A percentile compares a stretch with the other conserved stretches of the same genome.
Evolutionary conservation across 2,329 filamentous ascomycete genomes (phyloP).

Genomic region (Hymenotorrendiella dingleyae): DNA sequence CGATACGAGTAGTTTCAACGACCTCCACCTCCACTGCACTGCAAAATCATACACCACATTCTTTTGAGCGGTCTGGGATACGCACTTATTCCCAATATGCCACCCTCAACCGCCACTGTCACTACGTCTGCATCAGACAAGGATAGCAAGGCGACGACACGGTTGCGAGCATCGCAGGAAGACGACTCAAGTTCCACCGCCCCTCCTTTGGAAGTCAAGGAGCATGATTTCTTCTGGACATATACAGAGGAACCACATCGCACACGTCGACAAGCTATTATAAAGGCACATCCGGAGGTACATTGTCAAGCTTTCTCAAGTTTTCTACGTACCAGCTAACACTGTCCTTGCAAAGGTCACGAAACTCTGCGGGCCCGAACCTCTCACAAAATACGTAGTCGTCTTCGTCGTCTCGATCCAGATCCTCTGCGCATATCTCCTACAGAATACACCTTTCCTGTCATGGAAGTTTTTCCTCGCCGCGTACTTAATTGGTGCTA

Average conservation of each 20-base stretch:
- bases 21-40: not conserved
- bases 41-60: not conserved
- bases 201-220: constrained; percentile 23
- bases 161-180: constrained; percentile 10
- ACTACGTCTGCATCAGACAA: constrained; percentile 14
- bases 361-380: constrained; percentile 94
- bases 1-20: too few relatives aligned
- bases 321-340: not conserved
- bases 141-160: constrained; percentile 5
- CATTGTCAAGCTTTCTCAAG: constrained; percentile 6
- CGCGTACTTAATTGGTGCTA: constrained; percentile 88
- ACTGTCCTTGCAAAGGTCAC: constrained; percentile 60
- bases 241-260: constrained; percentile 98
- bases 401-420: constrained; percentile 78
- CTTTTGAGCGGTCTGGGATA: constrained; percentile 7
- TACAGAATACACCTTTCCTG: constrained; percentile 72
- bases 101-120: constrained; percentile 18
- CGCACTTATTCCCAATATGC: constrained; percentile 16
- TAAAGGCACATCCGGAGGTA: constrained; percentile 96
- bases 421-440: constrained; percentile 66
- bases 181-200: constrained; percentile 6
- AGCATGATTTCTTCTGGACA: constrained; percentile 81
- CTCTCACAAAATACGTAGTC: constrained; percentile 91
- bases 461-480: constrained; percentile 81
- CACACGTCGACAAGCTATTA: constrained; percentile 84